These are phyloP conservation scores for Scalesia atractyloides DNA, from an alignment of 129 eudicot genomes.

Conservation along the genomic window DNA sequence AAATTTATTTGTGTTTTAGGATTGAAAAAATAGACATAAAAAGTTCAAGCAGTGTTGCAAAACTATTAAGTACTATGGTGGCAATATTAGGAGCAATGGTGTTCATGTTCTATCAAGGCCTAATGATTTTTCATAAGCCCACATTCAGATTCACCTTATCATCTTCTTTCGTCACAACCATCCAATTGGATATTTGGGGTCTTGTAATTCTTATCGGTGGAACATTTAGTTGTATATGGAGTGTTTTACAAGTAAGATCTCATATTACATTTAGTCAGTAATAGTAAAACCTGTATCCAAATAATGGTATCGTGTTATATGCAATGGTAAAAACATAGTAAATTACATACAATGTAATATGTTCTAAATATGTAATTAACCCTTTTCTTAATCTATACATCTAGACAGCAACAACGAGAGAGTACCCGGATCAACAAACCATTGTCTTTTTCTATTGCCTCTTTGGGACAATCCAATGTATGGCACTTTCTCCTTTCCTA, in stretches of 20 bases:
- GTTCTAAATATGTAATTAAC: neutral
- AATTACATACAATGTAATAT: neutral
- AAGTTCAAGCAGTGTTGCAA: slow-evolving; percentile 29
- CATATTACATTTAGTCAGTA: too few species aligned
- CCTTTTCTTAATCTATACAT: neutral
- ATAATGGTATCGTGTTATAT: too few species aligned
- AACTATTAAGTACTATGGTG: slow-evolving; percentile 31
- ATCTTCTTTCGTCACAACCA: neutral
- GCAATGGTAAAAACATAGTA: too few species aligned
- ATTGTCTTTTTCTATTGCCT: slow-evolving; percentile 28
- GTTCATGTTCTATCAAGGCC: slow-evolving; percentile 41
- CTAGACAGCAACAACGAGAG: slow-evolving; percentile 13
- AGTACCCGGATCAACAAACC: slow-evolving; percentile 27
- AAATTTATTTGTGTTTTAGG: neutral
- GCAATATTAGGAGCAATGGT: slow-evolving; percentile 40
- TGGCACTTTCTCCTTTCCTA: slow-evolving; percentile 13
- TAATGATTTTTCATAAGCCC: neutral
- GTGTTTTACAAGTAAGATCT: slow-evolving; percentile 25
- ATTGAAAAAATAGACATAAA: slow-evolving; percentile 37
- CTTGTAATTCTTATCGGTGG: neutral
- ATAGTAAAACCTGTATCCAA: too few species aligned
- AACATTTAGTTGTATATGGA: slow-evolving; percentile 15
- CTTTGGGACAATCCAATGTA: slow-evolving; percentile 23
- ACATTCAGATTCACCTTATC: neutral
- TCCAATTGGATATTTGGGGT: slow-evolving; percentile 32